These are phyloP conservation scores for Chalciporus sphaerocephalus DNA, from an alignment of 768 basidiomycete species.

Conservation along the genomic window DNA sequence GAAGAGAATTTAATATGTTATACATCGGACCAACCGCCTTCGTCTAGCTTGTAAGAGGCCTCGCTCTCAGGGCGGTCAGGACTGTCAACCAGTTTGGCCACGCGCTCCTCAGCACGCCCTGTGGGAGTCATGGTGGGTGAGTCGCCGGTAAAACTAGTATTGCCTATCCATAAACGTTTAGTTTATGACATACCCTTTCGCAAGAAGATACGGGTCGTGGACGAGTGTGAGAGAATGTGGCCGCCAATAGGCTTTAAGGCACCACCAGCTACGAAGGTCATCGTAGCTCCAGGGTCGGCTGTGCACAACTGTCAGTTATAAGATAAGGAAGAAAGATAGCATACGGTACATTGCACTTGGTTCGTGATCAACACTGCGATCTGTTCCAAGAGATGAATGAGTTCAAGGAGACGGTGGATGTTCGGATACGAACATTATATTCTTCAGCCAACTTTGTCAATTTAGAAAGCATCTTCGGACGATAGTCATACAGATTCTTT, in stretches of 20 bases:
- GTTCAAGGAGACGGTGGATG: constrained; percentile 1
- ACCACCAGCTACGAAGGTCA: constrained; percentile 93
- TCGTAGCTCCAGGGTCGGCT: constrained; percentile 94
- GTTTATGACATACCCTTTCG: constrained; percentile 61
- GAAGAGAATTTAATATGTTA: constrained; percentile 32
- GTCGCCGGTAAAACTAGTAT: not conserved
- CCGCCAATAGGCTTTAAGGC: constrained; percentile 90
- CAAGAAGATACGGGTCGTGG: constrained; percentile 81
- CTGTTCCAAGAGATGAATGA: constrained; percentile 35
- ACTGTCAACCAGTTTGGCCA: constrained; percentile 86
- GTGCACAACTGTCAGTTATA: constrained; percentile 13
- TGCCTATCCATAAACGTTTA: not conserved
- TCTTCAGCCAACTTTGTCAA: constrained; percentile 90
- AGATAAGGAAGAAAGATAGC: not conserved
- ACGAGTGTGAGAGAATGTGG: constrained; percentile 82
- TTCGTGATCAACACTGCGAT: constrained; percentile 87
- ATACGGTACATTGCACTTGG: constrained; percentile 74
- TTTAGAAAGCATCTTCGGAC: constrained; percentile 77
- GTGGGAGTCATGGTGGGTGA: not conserved
- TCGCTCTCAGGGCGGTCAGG: constrained; percentile 88
- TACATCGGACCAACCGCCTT: constrained; percentile 87
- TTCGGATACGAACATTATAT: constrained; percentile 56
- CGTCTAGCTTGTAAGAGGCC: constrained; percentile 86
- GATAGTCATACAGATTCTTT: not conserved
- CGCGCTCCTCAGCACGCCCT: constrained; percentile 89